These are phyloP conservation scores for Exophiala spinifera DNA, from an alignment of 2,329 filamentous ascomycete genomes.

Conservation along the genomic window DNA sequence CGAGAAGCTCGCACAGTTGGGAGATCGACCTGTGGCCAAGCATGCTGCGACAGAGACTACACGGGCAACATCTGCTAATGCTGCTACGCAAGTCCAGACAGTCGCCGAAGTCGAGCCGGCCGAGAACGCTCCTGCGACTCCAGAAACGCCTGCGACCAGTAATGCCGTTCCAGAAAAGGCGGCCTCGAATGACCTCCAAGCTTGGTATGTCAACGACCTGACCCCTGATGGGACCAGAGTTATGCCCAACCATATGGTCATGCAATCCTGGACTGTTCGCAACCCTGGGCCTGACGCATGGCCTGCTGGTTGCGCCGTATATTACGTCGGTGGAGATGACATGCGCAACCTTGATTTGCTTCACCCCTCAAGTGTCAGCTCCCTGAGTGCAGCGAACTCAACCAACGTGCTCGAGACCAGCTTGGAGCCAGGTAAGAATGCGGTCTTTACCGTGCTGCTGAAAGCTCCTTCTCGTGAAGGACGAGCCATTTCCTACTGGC, in stretches of 20 bases:
- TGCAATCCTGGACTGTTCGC: conserved; percentile 86
- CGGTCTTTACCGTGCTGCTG: conserved; percentile 78
- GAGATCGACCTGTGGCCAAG: conserved; percentile 56
- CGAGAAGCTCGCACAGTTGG: conserved; percentile 64
- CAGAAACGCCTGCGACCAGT: conserved; percentile 2
- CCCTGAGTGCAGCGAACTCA: conserved; percentile 75
- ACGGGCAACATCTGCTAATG: conserved; percentile 48
- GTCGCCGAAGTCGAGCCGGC: conserved; percentile 68
- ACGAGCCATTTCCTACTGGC: conserved; percentile 92
- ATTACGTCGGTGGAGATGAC: conserved; percentile 89
- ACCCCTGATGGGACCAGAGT: conserved; percentile 74
- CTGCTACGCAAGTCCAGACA: conserved; percentile 65
- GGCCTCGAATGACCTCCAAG: conserved; percentile 52
- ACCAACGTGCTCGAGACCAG: conserved; percentile 71
- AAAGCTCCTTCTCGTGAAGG: conserved; percentile 75
- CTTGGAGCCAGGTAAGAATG: conserved; percentile 70
- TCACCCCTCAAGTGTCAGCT: conserved; percentile 72
- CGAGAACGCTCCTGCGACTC: conserved; percentile 35
- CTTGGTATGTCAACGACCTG: conserved; percentile 72
- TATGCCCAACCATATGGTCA: conserved; percentile 68
- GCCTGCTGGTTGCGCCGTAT: conserved; percentile 86
- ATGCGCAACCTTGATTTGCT: conserved; percentile 87
- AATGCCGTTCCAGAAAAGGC: conserved; percentile 34
- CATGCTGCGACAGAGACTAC: conserved; percentile 54
- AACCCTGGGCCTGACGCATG: conserved; percentile 77